A percentile compares a stretch with the other conserved stretches of the same genome.
Conservation (phyloP, 2,329 filamentous ascomycete genomes). For the Annulohypoxylon truncatum region DNA sequence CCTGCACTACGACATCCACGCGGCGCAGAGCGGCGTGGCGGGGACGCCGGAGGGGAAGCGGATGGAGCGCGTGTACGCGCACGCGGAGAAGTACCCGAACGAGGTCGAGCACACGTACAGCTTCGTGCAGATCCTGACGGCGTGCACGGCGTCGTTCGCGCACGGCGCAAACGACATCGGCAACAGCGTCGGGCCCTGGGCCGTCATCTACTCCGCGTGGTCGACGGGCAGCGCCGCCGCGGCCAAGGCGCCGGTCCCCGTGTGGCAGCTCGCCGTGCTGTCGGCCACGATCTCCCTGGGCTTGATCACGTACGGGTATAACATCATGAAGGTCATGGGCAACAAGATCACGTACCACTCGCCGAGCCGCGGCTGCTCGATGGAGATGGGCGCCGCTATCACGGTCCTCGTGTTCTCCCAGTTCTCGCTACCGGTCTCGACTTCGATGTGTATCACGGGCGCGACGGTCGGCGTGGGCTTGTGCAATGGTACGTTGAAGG, state of each 20-base stretch:
- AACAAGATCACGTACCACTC: conserved; percentile 61
- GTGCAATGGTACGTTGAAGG: conserved; percentile 77
- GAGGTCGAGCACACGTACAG: conserved; percentile 77
- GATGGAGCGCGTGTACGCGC: conserved; percentile 74
- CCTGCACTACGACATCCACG: conserved; percentile 84
- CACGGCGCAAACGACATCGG: conserved; percentile 84
- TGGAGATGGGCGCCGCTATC: conserved; percentile 84
- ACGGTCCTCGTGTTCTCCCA: conserved; percentile 82
- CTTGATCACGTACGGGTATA: conserved; percentile 81
- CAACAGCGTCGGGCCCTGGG: conserved; percentile 77
- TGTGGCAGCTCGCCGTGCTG: conserved; percentile 82
- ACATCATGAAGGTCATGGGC: conserved; percentile 87
- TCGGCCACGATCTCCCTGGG: conserved; percentile 72
- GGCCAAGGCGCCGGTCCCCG: conserved; percentile 73
- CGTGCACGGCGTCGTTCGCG: conserved; percentile 78
- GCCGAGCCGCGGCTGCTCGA: conserved; percentile 65
- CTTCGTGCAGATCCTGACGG: conserved; percentile 74
- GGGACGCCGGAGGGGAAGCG: conserved; percentile 79
- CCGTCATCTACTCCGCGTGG: conserved; percentile 77
- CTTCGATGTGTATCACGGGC: conserved; percentile 83
- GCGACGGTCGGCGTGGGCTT: conserved; percentile 82
- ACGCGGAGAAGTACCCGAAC: conserved; percentile 74
- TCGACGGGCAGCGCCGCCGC: conserved; percentile 69
- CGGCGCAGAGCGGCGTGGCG: conserved; percentile 74
- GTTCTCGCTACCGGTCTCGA: conserved; percentile 80